Percentiles rank a stretch among this genome's conserved stretches.
These are phyloP conservation scores for Candida sp. DNA, from an alignment of 1,139 yeast species.

Conservation along the genomic window DNA sequence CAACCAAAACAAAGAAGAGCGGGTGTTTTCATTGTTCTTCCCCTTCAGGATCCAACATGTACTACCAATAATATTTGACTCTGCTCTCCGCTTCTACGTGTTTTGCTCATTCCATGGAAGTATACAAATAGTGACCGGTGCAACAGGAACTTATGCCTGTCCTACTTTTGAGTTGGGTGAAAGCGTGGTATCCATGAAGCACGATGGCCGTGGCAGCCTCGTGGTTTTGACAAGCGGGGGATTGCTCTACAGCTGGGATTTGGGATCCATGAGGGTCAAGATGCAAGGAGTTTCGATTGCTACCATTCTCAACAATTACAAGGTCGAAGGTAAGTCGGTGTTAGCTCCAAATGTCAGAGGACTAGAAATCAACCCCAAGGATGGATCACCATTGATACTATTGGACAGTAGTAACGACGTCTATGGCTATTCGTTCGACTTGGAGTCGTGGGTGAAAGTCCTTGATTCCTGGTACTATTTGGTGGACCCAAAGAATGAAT, in stretches of 20 bases:
- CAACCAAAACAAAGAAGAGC: constrained; percentile 12
- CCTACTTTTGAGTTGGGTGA: constrained; percentile 66
- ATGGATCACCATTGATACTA: constrained; percentile 48
- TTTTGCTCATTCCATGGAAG: constrained; percentile 76
- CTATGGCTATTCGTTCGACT: constrained; percentile 39
- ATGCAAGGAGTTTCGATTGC: constrained; percentile 54
- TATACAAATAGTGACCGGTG: constrained; percentile 69
- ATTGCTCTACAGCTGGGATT: constrained; percentile 52
- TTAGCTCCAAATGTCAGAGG: constrained; percentile 30
- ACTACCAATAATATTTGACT: constrained; percentile 33
- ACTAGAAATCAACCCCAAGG: constrained; percentile 33
- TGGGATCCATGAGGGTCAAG: constrained; percentile 31
- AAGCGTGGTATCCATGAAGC: constrained; percentile 56
- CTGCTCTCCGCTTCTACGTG: constrained; percentile 42
- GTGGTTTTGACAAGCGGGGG: constrained; percentile 59
- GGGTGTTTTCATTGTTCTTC: constrained; percentile 36
- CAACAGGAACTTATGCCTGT: constrained; percentile 52
- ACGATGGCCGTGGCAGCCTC: constrained; percentile 50
- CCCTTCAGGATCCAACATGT: constrained; percentile 50
- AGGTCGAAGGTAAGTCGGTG: constrained; percentile 13
- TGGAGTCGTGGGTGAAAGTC: constrained; percentile 50
- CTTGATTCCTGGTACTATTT: constrained; percentile 53
- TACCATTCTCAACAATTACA: constrained; percentile 44
- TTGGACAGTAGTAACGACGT: constrained; percentile 37
- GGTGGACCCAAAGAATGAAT: constrained; percentile 8